Evolutionary conservation across 78 protist genomes (phyloP), one percentile per base, ranked within the genome.

Genomic region (Monosiga brevicollis): DNA sequence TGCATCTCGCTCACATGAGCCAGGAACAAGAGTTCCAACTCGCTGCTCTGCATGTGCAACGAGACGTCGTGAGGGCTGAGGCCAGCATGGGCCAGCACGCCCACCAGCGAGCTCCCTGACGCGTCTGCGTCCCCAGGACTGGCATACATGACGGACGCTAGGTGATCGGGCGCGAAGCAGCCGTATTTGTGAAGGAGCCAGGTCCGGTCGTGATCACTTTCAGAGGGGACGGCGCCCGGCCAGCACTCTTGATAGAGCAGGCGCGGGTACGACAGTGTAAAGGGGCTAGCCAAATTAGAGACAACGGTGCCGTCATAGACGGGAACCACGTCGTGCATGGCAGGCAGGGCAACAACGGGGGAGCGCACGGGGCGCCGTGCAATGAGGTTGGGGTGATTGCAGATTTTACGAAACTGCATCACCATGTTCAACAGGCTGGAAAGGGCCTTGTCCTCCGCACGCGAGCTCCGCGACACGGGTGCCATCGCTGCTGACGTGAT

Each of bases 361-460:
- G 82, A 43, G 73, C 32, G 38, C 32, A 34, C 2, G 10, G 80
- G 89, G 42, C 89, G 82, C 49, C 94, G 84, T 81, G 93, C 94
- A 76, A 94, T 92, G 35, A 94, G 85, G n/a, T 92, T 91, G 11
- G 97, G 97, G 83, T 96, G 98, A 84, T 93, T 94, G 88, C 97
- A 94, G 36, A 93, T 91, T 90, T 96, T 94, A 11, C 98, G 71
- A 77, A 93, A 88, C 86, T 94, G 97, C 97, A 94, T 96, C 38
- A 96, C 96, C 25, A 95, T 78, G 84, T 93, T 92, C 92, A 93
- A 77, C 0, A 95, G 87, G 42, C 77, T 82, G n/a, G 73, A 76
- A 91, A 91, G 80, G 49, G 81, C 71, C n/a, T 76, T 40, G 73
- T 82, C 89, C 78, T 26, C 85, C 22, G 29, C 23, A 0, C 41